These are phyloP conservation scores for Rhodotorula sp. DNA, from an alignment of 1,284 basidiomycete genomes.

Conservation along the genomic window DNA sequence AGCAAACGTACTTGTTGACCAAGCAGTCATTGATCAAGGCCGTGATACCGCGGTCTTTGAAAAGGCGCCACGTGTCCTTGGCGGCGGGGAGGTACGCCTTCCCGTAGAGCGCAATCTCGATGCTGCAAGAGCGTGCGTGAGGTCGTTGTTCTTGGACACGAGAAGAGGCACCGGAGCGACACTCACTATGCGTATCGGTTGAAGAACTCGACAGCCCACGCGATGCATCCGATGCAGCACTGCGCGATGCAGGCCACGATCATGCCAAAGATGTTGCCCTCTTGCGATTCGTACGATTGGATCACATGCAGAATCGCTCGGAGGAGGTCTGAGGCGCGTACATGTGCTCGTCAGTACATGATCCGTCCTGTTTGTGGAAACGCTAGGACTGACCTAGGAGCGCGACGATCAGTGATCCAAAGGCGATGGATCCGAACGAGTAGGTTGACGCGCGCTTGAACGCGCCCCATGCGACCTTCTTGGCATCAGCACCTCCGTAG, in stretches of 20 bases:
- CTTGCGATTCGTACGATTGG: conserved; percentile 64
- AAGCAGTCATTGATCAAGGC: conserved; percentile 76
- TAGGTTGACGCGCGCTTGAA: conserved; percentile 78
- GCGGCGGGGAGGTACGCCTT: conserved; percentile 76
- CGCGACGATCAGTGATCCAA: conserved; percentile 80
- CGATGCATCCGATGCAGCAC: conserved; percentile 74
- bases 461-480: conserved; percentile 49
- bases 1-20: background rate
- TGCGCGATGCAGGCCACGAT: conserved; percentile 75
- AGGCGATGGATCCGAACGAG: conserved; percentile 76
- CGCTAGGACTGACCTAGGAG: conserved; percentile 56
- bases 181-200: conserved; percentile 19
- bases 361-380: background rate
- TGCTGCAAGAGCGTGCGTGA: conserved; percentile 45
- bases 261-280: conserved; percentile 71
- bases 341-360: no score
- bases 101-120: conserved; percentile 78
- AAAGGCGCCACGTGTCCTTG: conserved; percentile 83
- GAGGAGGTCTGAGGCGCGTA: conserved; percentile 56
- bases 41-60: conserved; percentile 79
- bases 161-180: no score
- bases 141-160: no score
- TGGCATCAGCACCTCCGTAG: conserved; percentile 17
- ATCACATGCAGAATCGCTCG: conserved; percentile 64
- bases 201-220: conserved; percentile 64